Evolutionary conservation across 1,139 yeast species (phyloP).

Genomic region (Insectozyma bohioensis): DNA sequence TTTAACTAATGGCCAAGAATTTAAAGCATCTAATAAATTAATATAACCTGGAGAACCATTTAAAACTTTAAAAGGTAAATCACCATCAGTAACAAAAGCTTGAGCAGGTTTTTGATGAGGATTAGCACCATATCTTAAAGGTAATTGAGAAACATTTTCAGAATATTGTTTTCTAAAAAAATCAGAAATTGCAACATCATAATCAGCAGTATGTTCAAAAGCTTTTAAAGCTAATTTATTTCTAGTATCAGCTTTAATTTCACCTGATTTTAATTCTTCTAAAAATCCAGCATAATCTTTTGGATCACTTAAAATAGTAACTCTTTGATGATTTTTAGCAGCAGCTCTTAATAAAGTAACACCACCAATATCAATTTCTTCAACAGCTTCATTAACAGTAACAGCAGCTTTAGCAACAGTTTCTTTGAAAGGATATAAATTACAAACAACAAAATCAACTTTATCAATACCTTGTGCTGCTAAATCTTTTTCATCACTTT

Average conservation of each 20-base stretch:
- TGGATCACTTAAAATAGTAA: conserved; percentile 92
- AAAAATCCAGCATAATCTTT: conserved; percentile 84
- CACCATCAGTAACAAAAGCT: conserved; percentile 84
- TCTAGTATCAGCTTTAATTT: conserved; percentile 70
- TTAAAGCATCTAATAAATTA: conserved; percentile 90
- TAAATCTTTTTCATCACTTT: conserved; percentile 85
- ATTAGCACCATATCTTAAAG: conserved; percentile 96
- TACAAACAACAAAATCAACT: conserved; percentile 95
- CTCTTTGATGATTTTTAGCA: conserved; percentile 96
- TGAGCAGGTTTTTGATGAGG: conserved; percentile 99
- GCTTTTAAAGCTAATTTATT: conserved; percentile 92
- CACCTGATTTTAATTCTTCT: conserved; percentile 73
- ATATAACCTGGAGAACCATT: conserved; percentile 97
- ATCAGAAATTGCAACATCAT: conserved; percentile 93
- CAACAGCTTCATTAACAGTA: conserved; percentile 95
- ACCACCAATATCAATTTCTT: conserved; percentile 98
- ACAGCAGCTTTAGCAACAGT: conserved; percentile 95
- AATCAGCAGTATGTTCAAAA: conserved; percentile 97
- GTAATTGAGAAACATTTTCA: conserved; percentile 84
- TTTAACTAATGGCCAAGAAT: conserved; percentile 98
- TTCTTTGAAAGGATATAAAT: conserved; percentile 96
- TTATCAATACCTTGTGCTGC: conserved; percentile 86
- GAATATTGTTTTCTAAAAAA: conserved; percentile 97
- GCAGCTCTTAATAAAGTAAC: conserved; percentile 97
- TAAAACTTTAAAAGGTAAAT: conserved; percentile 90